A percentile compares a stretch with the other conserved stretches of the same genome.
Evolutionary conservation across 768 basidiomycete species (phyloP).

Genomic region (Agaricus blazei): DNA sequence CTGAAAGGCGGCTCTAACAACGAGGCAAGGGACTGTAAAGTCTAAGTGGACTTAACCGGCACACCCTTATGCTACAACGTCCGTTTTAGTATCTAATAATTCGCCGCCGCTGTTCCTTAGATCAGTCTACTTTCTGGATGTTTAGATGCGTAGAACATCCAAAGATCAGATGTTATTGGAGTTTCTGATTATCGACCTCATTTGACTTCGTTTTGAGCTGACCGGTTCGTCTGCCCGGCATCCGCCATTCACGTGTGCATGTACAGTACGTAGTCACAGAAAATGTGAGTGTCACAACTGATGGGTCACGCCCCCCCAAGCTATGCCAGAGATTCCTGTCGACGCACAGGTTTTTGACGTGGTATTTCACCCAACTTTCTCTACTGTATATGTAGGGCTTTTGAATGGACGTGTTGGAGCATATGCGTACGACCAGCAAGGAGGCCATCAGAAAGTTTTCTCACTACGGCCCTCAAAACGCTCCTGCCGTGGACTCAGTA

Average conservation of each 20-base stretch:
- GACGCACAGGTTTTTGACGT: slow-evolving; percentile 87
- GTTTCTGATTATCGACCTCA: no score
- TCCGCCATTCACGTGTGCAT: background rate
- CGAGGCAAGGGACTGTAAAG: no score
- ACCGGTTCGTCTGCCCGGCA: no score
- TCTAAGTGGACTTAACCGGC: no score
- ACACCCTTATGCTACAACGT: no score
- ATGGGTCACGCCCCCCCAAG: slow-evolving; percentile 2
- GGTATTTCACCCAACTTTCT: slow-evolving; percentile 71
- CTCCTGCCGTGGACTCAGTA: slow-evolving; percentile 72
- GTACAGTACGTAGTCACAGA: background rate
- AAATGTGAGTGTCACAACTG: background rate
- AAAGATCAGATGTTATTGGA: no score
- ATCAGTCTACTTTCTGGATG: no score
- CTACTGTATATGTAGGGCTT: slow-evolving; percentile 72
- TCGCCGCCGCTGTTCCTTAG: no score
- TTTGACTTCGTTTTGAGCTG: no score
- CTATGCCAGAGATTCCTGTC: slow-evolving; percentile 59
- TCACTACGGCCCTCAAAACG: slow-evolving; percentile 72
- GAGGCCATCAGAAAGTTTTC: slow-evolving; percentile 51
- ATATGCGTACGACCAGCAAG: slow-evolving; percentile 72
- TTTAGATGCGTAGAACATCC: no score
- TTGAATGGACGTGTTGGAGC: slow-evolving; percentile 83
- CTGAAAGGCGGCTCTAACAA: no score
- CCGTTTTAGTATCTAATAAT: no score